phyloP scores from a whole-genome alignment of 108 stramenopile genomes.

The Skeletonema costatum region DNA sequence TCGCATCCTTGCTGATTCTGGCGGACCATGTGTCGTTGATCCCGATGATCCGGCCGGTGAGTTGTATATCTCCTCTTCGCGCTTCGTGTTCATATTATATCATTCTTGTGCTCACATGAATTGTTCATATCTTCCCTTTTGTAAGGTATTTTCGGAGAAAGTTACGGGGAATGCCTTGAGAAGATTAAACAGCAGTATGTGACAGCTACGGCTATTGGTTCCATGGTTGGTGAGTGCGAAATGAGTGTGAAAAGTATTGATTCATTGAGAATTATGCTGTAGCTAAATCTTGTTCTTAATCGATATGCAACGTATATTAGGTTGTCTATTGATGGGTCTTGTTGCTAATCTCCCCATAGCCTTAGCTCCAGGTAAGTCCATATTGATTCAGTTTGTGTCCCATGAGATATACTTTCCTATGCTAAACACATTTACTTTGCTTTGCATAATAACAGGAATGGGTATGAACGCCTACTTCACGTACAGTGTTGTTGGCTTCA shows the following conservation, averaged over 20 bases:
- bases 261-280: neutral
- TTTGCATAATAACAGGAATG: constrained; percentile 30
- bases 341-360: constrained; percentile 73
- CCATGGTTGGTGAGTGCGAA: constrained; percentile 41
- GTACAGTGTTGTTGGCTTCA: constrained; percentile 60
- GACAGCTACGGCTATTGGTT: constrained; percentile 62
- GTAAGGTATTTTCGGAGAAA: constrained; percentile 44
- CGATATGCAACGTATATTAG: neutral
- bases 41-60: constrained; percentile 25
- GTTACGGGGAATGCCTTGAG: constrained; percentile 49
- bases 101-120: neutral
- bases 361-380: constrained; percentile 49
- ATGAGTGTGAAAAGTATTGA: neutral
- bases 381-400: neutral
- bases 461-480: constrained; percentile 81
- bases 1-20: constrained; percentile 59
- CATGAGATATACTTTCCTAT: neutral
- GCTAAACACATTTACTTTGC: neutral
- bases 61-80: neutral
- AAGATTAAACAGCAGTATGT: constrained; percentile 52
- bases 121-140: neutral
- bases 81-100: no score
- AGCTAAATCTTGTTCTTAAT: neutral
- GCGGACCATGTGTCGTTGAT: constrained; percentile 56
- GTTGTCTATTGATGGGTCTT: constrained; percentile 65